Evolutionary conservation across 257 asterid species (phyloP), one percentile per base, ranked within the genome.

Genomic region (Nicotiana tabacum): DNA sequence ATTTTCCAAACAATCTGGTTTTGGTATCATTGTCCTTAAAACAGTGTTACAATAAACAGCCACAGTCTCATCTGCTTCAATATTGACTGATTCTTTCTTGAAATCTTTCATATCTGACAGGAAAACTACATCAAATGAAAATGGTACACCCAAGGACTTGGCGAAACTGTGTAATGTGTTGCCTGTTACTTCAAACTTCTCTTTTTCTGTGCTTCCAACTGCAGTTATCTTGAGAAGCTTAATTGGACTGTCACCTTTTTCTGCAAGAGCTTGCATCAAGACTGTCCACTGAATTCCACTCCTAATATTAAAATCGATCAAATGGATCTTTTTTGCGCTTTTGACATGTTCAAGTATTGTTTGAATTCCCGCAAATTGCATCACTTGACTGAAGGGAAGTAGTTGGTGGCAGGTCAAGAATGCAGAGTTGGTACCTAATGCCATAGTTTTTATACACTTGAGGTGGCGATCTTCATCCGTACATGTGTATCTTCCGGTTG

Each of bases 251-350:
- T 81, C 77, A 4, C 85, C 81, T 10, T 53, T 80, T 61, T 90
- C 92, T 4, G 84, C 69, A 6, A 91, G 89, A 82, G 94, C 96
- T 78, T 91, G 94, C 90, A 93, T 89, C 83, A 93, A 27, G 43
- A 90, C 88, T 0, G 90, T 91, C 92, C 96, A 93, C 0, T 90
- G 93, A 4, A 91, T 76, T 18, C 97, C 97, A 48, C 94, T 90
- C 85, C 96, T 85, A 81, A 93, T 87, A 66, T 91, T 92, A 27
- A 93, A 90, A 87, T 93, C 97, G 30, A 93, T 82, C 82, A 93
- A 24, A 66, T 93, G 97, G 87, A 93, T 87, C 81, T 87, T 90
- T 16, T 66, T 39, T 24, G 87, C 84, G 0, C 76, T 81, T 30
- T 70, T 80, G 35, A 90, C 88, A 64, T 85, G 83, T 62, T 93